Evolutionary conservation across 2,329 filamentous ascomycete species (phyloP).

Genomic region (Aureobasidium sp.): DNA sequence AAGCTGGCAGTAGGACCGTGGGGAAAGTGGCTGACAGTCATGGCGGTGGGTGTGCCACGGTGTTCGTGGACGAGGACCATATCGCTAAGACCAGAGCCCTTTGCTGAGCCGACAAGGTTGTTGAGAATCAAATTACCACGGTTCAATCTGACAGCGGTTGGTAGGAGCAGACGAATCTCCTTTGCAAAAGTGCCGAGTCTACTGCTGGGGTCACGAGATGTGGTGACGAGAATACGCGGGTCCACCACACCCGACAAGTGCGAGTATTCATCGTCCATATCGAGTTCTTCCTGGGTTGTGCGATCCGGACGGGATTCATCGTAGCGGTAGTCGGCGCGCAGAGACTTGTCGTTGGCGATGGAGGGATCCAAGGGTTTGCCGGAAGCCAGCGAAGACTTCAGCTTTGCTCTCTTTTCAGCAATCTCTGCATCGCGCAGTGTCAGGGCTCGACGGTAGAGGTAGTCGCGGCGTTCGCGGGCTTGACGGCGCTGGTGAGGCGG

Average conservation of each 20-base stretch:
- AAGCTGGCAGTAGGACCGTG: slow-evolving; percentile 85
- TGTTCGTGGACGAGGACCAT: slow-evolving; percentile 87
- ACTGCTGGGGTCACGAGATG: slow-evolving; percentile 78
- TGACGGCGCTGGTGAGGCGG: slow-evolving; percentile 51
- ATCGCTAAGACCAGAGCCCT: slow-evolving; percentile 73
- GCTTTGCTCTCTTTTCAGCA: slow-evolving; percentile 78
- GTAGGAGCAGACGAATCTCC: slow-evolving; percentile 75
- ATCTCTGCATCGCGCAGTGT: slow-evolving; percentile 87
- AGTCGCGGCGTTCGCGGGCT: slow-evolving; percentile 73
- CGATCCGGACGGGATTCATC: slow-evolving; percentile 73
- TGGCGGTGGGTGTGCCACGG: slow-evolving; percentile 80
- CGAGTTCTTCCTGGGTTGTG: slow-evolving; percentile 60
- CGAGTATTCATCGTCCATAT: slow-evolving; percentile 83
- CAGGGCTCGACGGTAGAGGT: slow-evolving; percentile 84
- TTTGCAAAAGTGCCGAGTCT: slow-evolving; percentile 86
- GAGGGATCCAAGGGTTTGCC: slow-evolving; percentile 77
- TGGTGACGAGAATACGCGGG: slow-evolving; percentile 82
- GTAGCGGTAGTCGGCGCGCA: slow-evolving; percentile 86
- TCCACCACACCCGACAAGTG: slow-evolving; percentile 88
- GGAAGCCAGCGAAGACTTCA: slow-evolving; percentile 78
- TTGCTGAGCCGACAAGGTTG: slow-evolving; percentile 75
- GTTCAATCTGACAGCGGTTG: slow-evolving; percentile 82
- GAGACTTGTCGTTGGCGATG: slow-evolving; percentile 76
- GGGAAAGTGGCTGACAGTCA: slow-evolving; percentile 81
- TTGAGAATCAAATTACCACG: slow-evolving; percentile 83